A percentile compares a stretch with the other conserved stretches of the same genome.
phyloP scores from a whole-genome alignment of 805 yeast genomes.

The Saturnispora bothae region DNA sequence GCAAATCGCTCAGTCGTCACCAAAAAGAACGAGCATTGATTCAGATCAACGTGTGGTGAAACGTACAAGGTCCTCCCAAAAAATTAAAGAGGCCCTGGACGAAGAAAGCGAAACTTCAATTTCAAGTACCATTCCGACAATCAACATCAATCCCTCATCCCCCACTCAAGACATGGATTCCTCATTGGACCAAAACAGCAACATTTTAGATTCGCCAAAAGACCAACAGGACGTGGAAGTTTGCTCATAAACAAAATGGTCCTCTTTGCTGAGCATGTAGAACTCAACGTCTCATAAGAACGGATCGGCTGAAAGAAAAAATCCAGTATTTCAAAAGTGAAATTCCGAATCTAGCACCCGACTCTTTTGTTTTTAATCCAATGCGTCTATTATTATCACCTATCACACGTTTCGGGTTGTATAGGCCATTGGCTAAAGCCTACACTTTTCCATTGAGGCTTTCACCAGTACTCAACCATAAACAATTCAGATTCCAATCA shows the following conservation, averaged over 20 bases:
- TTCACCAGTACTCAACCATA: too few species aligned
- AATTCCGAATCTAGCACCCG: too few species aligned
- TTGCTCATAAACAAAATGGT: not conserved
- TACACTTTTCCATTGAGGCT: too few species aligned
- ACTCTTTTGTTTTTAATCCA: too few species aligned
- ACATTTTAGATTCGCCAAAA: not conserved
- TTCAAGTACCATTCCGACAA: not conserved
- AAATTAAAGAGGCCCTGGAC: not conserved
- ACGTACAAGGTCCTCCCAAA: conserved; percentile 4
- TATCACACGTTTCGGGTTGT: too few species aligned
- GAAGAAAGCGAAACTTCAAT: conserved; percentile 1
- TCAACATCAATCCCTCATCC: not conserved
- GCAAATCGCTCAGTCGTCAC: conserved; percentile 5
- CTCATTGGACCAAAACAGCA: not conserved
- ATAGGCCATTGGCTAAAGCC: too few species aligned
- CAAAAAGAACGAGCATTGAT: conserved; percentile 4
- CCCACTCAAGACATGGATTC: not conserved
- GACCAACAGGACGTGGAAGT: not conserved
- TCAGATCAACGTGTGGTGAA: conserved; percentile 1
- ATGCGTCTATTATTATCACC: not conserved
- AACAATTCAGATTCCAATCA: not conserved
- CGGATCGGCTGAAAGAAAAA: too few species aligned
- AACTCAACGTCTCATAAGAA: too few species aligned
- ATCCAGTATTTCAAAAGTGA: too few species aligned
- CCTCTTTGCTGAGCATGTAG: too few species aligned